Conservation (phyloP, 2,329 filamentous ascomycete species). For the Epichloe festucae region DNA sequence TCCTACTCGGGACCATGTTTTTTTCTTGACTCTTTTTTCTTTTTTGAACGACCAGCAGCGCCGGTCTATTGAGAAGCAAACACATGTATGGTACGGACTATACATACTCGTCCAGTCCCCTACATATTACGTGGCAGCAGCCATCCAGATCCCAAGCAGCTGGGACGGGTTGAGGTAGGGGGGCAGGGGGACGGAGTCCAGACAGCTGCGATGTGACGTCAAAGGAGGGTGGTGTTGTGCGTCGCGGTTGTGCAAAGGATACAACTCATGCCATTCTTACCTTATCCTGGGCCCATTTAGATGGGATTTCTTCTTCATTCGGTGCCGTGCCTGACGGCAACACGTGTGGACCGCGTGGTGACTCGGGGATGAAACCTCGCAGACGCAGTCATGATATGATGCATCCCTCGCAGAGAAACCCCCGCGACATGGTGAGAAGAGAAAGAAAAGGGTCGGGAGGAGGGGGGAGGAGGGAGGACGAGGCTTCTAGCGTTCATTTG, state of each 20-base stretch:
- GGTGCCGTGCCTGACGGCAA: no score
- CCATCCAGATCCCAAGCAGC: background rate
- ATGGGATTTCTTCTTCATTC: no score
- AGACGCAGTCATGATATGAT: background rate
- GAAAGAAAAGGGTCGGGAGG: background rate
- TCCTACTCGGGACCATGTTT: background rate
- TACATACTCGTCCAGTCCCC: no score
- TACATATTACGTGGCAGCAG: no score
- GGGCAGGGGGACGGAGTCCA: background rate
- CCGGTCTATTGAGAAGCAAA: background rate
- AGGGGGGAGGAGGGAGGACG: no score
- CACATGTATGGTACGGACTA: background rate
- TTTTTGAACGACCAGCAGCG: background rate
- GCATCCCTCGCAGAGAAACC: background rate
- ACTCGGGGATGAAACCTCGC: background rate
- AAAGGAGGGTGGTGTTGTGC: background rate
- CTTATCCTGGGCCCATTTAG: no score
- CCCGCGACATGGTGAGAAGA: background rate
- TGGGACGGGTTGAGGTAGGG: background rate
- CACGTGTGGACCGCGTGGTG: no score
- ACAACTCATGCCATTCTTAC: background rate
- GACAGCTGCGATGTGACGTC: slow-evolving; percentile 1
- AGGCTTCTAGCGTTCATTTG: no score
- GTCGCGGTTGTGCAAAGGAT: background rate
- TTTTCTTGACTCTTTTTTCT: no score